These are phyloP conservation scores for Debaryomyces fabryi DNA, from an alignment of 1,139 yeast genomes.

Conservation along the genomic window DNA sequence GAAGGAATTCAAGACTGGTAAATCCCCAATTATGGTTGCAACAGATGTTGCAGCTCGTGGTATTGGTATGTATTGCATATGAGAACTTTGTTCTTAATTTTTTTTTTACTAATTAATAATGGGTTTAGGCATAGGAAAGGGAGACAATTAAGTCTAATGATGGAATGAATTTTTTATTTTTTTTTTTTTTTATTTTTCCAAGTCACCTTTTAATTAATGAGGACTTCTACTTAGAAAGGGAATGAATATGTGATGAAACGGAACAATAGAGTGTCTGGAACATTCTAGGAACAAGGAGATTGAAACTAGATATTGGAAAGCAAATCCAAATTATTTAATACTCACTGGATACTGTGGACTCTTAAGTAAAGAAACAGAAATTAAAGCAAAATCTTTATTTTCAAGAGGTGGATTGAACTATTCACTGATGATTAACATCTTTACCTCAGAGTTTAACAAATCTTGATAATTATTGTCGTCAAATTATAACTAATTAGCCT, in stretches of 20 bases:
- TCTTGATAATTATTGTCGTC: slow-evolving; percentile 10
- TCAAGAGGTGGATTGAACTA: not conserved
- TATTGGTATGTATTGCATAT: slow-evolving; percentile 80
- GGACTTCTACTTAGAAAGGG: slow-evolving; percentile 7
- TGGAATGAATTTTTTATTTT: slow-evolving; percentile 2
- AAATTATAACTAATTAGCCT: slow-evolving; percentile 5
- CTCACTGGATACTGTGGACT: slow-evolving; percentile 10
- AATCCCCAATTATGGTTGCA: slow-evolving; percentile 97
- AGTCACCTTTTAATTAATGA: slow-evolving; percentile 1
- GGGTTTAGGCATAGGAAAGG: slow-evolving; percentile 9
- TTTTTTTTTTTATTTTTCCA: slow-evolving; percentile 5
- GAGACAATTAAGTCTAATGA: slow-evolving; percentile 1
- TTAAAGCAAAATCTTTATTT: not conserved
- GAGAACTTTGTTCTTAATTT: slow-evolving; percentile 13
- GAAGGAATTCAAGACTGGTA: slow-evolving; percentile 87
- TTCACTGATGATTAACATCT: slow-evolving; percentile 1
- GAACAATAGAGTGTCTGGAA: slow-evolving; percentile 5
- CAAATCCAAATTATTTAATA: slow-evolving; percentile 6
- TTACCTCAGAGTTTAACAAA: slow-evolving; percentile 6
- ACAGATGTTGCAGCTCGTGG: slow-evolving; percentile 99
- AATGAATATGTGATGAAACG: slow-evolving; percentile 9
- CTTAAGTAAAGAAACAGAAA: slow-evolving; percentile 6
- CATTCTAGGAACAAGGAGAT: slow-evolving; percentile 11
- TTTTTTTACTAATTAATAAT: slow-evolving; percentile 7
- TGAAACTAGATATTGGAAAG: slow-evolving; percentile 12